Percentiles rank a stretch among this genome's conserved stretches.
Conservation (phyloP, 306 rosid genomes). For the Arachis stenosperma region DNA sequence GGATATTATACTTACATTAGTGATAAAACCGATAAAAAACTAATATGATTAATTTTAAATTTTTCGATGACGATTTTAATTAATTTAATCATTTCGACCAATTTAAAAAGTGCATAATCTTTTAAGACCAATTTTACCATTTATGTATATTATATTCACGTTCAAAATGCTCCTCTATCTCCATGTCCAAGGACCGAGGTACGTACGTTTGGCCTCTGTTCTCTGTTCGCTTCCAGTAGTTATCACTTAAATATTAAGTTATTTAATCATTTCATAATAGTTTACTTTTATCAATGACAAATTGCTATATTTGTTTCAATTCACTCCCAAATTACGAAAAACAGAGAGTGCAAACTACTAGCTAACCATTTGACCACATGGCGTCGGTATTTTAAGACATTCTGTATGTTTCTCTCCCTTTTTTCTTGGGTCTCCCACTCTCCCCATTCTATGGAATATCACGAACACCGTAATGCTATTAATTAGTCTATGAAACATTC, state of each 20-base stretch:
- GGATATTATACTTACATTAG: no score
- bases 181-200: slow-evolving; percentile 26
- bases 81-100: no score
- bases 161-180: neutral
- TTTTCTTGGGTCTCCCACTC: slow-evolving; percentile 33
- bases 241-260: neutral
- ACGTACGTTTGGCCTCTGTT: neutral
- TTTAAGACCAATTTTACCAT: no score
- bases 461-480: slow-evolving; percentile 6
- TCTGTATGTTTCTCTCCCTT: slow-evolving; percentile 42
- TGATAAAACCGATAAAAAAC: no score
- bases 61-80: no score
- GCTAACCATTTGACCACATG: slow-evolving; percentile 33
- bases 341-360: no score
- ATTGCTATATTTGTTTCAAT: neutral
- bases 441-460: slow-evolving; percentile 35
- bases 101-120: no score
- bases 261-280: neutral
- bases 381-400: slow-evolving; percentile 35
- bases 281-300: neutral
- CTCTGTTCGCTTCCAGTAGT: neutral
- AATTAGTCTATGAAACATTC: neutral
- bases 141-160: no score
- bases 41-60: no score
- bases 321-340: neutral